Percentiles rank a stretch among this genome's conserved stretches.
Conservation (phyloP, 2,329 filamentous ascomycete genomes). For the Botryotinia narcissicola region DNA sequence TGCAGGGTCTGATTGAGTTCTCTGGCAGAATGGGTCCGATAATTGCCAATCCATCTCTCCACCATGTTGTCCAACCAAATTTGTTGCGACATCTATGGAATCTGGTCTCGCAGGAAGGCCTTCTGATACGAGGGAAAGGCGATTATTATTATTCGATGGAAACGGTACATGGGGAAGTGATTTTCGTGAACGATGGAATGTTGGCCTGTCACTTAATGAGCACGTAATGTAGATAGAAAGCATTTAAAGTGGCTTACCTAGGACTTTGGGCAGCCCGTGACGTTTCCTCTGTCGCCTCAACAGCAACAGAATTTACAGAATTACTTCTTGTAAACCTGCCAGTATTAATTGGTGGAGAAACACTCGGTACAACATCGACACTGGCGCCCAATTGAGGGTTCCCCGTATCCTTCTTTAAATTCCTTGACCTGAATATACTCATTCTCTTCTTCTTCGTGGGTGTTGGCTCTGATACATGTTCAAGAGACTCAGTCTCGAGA, state of each 20-base stretch:
- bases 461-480: constrained; percentile 4
- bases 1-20: constrained; percentile 29
- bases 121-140: constrained; percentile 36
- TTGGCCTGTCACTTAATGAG: constrained; percentile 8
- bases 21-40: constrained; percentile 17
- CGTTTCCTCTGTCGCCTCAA: not conserved
- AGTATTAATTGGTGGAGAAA: not conserved
- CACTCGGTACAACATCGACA: not conserved
- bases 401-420: constrained; percentile 10
- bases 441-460: constrained; percentile 22
- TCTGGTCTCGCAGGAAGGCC: constrained; percentile 25
- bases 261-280: not conserved
- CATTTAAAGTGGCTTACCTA: constrained; percentile 1
- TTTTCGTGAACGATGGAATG: constrained; percentile 25
- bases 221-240: not conserved
- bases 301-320: constrained; percentile 12
- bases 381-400: not conserved
- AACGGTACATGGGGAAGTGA: constrained; percentile 30
- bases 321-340: constrained; percentile 17
- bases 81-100: constrained; percentile 12
- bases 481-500: constrained; percentile 5
- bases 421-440: constrained; percentile 15
- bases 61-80: constrained; percentile 14
- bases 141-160: constrained; percentile 23
- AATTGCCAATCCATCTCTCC: constrained; percentile 18